Evolutionary conservation across 495 filamentous ascomycete genomes (phyloP).

Genomic region (Stereocaulon alpinum): DNA sequence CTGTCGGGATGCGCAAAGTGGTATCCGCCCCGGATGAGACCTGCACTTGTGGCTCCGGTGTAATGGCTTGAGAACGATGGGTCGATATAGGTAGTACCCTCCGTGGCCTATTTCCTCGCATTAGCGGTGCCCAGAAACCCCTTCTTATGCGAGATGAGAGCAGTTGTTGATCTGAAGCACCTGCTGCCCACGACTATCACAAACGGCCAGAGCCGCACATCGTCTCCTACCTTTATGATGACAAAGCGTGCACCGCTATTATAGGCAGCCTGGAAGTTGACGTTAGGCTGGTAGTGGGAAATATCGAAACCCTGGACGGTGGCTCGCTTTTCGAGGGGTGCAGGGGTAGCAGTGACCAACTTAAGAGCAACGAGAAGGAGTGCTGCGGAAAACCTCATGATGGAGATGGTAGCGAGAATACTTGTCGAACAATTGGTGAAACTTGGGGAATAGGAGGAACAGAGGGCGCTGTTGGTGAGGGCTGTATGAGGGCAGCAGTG

Average conservation of each 20-base stretch:
- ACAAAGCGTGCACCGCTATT: conserved; percentile 51
- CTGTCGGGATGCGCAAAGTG: conserved; percentile 50
- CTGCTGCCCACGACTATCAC: no score
- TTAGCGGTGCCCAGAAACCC: background rate
- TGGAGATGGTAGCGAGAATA: background rate
- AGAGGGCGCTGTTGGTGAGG: background rate
- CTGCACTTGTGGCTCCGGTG: conserved; percentile 40
- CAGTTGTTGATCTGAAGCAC: no score
- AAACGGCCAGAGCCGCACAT: background rate
- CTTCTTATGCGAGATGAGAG: background rate
- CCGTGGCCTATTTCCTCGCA: conserved; percentile 40
- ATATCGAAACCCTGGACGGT: conserved; percentile 56
- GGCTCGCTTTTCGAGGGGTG: conserved; percentile 28
- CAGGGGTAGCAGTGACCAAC: conserved; percentile 11
- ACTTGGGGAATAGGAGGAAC: background rate
- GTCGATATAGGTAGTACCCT: conserved; percentile 46
- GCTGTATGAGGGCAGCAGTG: no score
- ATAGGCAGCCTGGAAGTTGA: conserved; percentile 49
- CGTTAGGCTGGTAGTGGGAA: conserved; percentile 47
- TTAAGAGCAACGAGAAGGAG: background rate
- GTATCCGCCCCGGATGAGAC: conserved; percentile 42
- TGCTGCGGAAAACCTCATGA: background rate
- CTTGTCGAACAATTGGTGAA: background rate
- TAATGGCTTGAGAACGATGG: conserved; percentile 46
- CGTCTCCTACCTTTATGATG: conserved; percentile 48